These are phyloP conservation scores for Podospora bellae-mahoneyi DNA, from an alignment of 495 filamentous ascomycete species.

Conservation along the genomic window DNA sequence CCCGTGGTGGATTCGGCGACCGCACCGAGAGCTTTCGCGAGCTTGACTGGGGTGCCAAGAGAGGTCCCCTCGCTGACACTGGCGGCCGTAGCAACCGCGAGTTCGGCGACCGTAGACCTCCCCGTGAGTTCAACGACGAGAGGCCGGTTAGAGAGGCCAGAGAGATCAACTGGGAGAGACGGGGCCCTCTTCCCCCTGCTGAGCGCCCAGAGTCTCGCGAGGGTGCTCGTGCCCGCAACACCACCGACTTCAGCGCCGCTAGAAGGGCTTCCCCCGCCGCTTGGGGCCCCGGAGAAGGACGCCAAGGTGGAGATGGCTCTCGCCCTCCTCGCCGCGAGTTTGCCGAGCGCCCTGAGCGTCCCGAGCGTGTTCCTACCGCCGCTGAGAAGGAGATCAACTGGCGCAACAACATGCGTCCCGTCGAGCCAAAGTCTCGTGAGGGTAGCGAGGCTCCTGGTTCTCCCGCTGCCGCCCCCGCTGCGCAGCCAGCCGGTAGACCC, in stretches of 20 bases:
- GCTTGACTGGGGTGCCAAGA: constrained; percentile 59
- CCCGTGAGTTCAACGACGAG: constrained; percentile 54
- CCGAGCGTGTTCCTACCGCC: constrained; percentile 72
- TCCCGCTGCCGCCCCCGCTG: constrained; percentile 48
- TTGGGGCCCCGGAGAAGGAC: constrained; percentile 58
- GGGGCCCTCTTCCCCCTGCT: constrained; percentile 79
- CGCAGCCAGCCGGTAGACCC: constrained; percentile 60
- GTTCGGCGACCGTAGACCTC: constrained; percentile 41
- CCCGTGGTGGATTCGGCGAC: constrained; percentile 62
- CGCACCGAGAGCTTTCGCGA: constrained; percentile 60
- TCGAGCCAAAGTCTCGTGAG: constrained; percentile 48
- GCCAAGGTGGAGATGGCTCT: constrained; percentile 65
- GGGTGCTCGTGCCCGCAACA: constrained; percentile 64
- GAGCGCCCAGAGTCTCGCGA: constrained; percentile 58
- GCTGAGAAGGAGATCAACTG: constrained; percentile 85
- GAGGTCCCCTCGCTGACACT: constrained; percentile 79
- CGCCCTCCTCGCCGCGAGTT: constrained; percentile 80
- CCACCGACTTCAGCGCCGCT: constrained; percentile 51
- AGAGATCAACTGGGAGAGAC: constrained; percentile 95
- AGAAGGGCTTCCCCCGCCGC: constrained; percentile 68
- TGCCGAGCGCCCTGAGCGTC: constrained; percentile 67
- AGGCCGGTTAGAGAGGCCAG: constrained; percentile 80
- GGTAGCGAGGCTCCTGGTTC: constrained; percentile 69
- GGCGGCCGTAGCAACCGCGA: constrained; percentile 52
- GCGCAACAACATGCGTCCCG: constrained; percentile 69